Evolutionary conservation across 1,284 basidiomycete species (phyloP).

Genomic region (Ustilago tritici): DNA sequence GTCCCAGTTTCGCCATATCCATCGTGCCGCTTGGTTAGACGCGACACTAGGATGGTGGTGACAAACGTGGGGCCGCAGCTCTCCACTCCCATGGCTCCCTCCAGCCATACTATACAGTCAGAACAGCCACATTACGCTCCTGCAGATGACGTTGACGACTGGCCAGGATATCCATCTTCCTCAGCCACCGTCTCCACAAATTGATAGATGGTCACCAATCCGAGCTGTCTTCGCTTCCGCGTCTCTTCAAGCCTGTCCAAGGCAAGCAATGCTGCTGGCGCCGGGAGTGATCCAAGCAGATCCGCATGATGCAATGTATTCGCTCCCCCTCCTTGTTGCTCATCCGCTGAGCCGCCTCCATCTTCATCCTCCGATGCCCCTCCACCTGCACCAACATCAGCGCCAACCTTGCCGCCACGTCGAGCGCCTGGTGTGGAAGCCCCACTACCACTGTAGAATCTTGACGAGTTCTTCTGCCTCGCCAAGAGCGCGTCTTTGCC

Average conservation of each 20-base stretch:
- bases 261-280: constrained; percentile 37
- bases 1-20: background rate
- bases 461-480: constrained; percentile 19
- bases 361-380: constrained; percentile 9
- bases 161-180: background rate
- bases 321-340: constrained; percentile 2
- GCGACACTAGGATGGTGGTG: background rate
- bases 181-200: constrained; percentile 25
- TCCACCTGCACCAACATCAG: background rate
- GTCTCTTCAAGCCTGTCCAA: constrained; percentile 36
- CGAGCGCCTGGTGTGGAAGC: constrained; percentile 38
- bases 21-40: background rate
- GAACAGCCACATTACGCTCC: background rate
- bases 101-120: background rate
- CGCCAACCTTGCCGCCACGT: constrained; percentile 5
- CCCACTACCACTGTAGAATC: constrained; percentile 47
- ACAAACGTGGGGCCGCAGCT: background rate
- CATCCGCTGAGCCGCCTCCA: constrained; percentile 14
- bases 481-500: constrained; percentile 27
- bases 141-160: background rate
- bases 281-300: constrained; percentile 40
- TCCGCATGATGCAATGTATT: constrained; percentile 42
- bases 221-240: constrained; percentile 20
- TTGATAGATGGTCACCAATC: constrained; percentile 44
- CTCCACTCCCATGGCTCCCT: background rate